Evolutionary conservation across 225 moss, liverwort and hornwort species (phyloP).

Genomic region (Physcomitrium patens): DNA sequence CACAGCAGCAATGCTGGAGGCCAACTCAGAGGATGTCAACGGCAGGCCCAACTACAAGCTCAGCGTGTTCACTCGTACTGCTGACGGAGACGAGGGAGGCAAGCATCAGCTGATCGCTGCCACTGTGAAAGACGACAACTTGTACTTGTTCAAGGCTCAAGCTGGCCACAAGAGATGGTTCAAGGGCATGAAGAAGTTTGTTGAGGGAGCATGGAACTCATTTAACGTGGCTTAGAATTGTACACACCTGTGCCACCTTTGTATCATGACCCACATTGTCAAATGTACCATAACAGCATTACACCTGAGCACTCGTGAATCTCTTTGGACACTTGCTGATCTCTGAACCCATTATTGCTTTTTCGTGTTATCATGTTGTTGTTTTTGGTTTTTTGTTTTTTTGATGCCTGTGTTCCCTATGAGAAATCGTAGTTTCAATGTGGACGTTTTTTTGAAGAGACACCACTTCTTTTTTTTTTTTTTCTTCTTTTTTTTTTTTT

Average conservation of each 20-base stretch:
- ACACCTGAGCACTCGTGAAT: too few species aligned
- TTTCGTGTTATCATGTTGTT: too few species aligned
- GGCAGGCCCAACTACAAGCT: slow-evolving; percentile 82
- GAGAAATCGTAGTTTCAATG: too few species aligned
- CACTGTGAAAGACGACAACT: slow-evolving; percentile 71
- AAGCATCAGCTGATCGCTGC: slow-evolving; percentile 88
- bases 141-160: slow-evolving; percentile 88
- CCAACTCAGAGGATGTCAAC: slow-evolving; percentile 42
- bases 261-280: slow-evolving; percentile 45
- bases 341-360: too few species aligned
- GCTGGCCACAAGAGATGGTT: slow-evolving; percentile 99
- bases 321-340: too few species aligned
- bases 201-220: slow-evolving; percentile 73
- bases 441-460: too few species aligned
- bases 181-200: slow-evolving; percentile 83
- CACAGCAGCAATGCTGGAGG: slow-evolving; percentile 65
- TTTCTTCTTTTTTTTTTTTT: too few species aligned
- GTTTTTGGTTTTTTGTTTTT: too few species aligned
- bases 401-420: too few species aligned
- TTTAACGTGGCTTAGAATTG: slow-evolving; percentile 65
- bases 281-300: not conserved
- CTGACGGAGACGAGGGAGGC: slow-evolving; percentile 94
- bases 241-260: not conserved
- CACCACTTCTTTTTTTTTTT: too few species aligned
- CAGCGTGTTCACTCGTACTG: slow-evolving; percentile 86